Percentiles rank a stretch among this genome's conserved stretches.
Evolutionary conservation across 352 stramenopile species (phyloP).

Genomic region (Globisporangium orthogonon): DNA sequence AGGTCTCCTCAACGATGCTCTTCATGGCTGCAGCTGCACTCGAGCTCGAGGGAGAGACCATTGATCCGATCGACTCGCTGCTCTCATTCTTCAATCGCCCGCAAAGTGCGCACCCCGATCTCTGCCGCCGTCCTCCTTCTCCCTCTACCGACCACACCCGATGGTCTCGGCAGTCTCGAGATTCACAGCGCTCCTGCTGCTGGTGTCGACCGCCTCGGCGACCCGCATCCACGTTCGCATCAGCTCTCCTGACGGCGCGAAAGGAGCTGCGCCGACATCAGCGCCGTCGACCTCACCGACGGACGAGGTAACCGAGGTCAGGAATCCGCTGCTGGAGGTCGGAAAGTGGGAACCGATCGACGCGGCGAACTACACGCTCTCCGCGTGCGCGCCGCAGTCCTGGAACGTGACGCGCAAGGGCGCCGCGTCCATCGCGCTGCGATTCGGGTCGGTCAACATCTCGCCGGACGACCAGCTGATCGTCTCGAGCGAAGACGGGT

Average conservation of each 20-base stretch:
- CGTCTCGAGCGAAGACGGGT: slow-evolving; percentile 12
- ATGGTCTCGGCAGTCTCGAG: too few species aligned
- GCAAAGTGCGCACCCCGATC: too few species aligned
- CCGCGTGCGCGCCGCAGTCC: slow-evolving; percentile 14
- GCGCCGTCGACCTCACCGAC: not conserved
- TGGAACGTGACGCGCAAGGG: slow-evolving; percentile 21
- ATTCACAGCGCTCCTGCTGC: too few species aligned
- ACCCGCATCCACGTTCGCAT: not conserved
- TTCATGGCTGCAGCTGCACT: too few species aligned
- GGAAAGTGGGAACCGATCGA: slow-evolving; percentile 9
- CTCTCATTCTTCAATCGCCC: too few species aligned
- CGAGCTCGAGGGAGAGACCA: too few species aligned
- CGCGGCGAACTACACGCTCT: slow-evolving; percentile 13
- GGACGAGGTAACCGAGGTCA: too few species aligned
- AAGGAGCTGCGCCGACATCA: not conserved
- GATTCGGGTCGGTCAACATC: slow-evolving; percentile 12
- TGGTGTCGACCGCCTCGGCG: too few species aligned
- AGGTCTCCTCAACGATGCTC: too few species aligned
- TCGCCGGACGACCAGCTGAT: slow-evolving; percentile 19
- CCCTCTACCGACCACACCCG: too few species aligned
- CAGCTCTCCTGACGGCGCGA: not conserved
- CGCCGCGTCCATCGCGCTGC: slow-evolving; percentile 15
- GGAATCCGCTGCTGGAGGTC: not conserved
- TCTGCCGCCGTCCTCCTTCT: too few species aligned
- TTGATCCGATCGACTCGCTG: too few species aligned